Conservation (phyloP, 192 early-diverging fungal genomes). For the Linnemannia elongata region DNA sequence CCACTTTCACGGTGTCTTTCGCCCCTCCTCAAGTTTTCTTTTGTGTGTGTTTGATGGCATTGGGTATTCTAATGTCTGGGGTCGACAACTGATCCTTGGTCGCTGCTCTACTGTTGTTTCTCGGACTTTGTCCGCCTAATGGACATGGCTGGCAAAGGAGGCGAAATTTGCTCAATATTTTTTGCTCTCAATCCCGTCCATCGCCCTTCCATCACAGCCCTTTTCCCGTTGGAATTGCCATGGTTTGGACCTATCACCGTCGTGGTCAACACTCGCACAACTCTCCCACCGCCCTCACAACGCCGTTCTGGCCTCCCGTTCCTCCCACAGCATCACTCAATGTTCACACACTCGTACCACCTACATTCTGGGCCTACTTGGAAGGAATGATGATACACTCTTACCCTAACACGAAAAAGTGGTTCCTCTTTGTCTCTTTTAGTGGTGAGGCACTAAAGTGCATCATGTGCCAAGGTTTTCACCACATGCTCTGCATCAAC, state of each 20-base stretch:
- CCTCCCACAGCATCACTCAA: background rate
- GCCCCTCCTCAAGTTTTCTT: no score
- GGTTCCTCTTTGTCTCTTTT: background rate
- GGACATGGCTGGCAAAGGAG: background rate
- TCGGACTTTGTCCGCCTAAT: background rate
- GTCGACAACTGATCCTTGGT: background rate
- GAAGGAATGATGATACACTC: background rate
- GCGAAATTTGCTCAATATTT: slow-evolving; percentile 11
- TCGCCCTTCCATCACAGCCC: background rate
- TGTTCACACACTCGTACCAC: background rate
- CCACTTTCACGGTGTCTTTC: background rate
- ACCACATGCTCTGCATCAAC: slow-evolving; percentile 87
- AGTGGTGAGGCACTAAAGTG: slow-evolving; percentile 82
- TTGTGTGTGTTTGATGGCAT: background rate
- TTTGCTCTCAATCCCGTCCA: slow-evolving; percentile 6
- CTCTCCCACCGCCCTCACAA: background rate
- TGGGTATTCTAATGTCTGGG: background rate
- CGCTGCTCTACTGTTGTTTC: background rate
- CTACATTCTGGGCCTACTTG: background rate
- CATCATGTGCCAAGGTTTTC: slow-evolving; percentile 79
- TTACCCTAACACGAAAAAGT: background rate
- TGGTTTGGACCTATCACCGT: slow-evolving; percentile 11
- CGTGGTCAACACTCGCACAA: background rate
- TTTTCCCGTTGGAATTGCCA: background rate
- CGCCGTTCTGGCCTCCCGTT: slow-evolving; percentile 1